These are phyloP conservation scores for Peterozyma toletana DNA, from an alignment of 805 yeast genomes.

Conservation along the genomic window DNA sequence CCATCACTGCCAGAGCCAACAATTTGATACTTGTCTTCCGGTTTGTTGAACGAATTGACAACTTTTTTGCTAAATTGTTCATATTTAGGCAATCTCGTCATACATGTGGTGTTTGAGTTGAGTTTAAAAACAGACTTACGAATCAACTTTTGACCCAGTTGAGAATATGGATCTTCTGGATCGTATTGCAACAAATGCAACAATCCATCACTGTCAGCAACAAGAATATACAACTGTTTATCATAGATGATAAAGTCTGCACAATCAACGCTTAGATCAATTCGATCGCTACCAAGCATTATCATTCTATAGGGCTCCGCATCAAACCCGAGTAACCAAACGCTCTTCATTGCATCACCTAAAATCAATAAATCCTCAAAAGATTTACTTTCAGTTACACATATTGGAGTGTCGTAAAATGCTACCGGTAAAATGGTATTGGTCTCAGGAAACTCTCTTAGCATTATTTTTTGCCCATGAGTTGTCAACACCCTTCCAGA, in stretches of 20 bases:
- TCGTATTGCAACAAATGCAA: conserved; percentile 78
- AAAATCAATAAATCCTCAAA: conserved; percentile 75
- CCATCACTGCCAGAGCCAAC: conserved; percentile 80
- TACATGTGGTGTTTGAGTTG: conserved; percentile 52
- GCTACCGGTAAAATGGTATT: conserved; percentile 90
- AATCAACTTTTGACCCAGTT: conserved; percentile 71
- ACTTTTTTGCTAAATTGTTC: conserved; percentile 19
- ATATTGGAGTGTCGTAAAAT: conserved; percentile 79
- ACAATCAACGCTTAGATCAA: conserved; percentile 52
- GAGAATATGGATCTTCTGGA: conserved; percentile 83
- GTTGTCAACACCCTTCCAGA: conserved; percentile 78
- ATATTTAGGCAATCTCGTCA: conserved; percentile 24
- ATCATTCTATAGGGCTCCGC: conserved; percentile 92
- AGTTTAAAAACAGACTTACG: conserved; percentile 64
- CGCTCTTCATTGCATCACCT: conserved; percentile 74
- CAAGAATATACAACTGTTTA: conserved; percentile 57
- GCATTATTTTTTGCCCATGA: conserved; percentile 78
- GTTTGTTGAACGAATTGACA: conserved; percentile 1
- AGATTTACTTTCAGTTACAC: conserved; percentile 71
- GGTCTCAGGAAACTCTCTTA: conserved; percentile 80
- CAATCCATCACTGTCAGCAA: conserved; percentile 61
- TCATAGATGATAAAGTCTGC: conserved; percentile 74
- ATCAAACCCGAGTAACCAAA: conserved; percentile 83
- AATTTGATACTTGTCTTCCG: conserved; percentile 40
- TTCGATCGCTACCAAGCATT: conserved; percentile 66